phyloP scores from a whole-genome alignment of 768 basidiomycete species.

The Lactarius tabidus region DNA sequence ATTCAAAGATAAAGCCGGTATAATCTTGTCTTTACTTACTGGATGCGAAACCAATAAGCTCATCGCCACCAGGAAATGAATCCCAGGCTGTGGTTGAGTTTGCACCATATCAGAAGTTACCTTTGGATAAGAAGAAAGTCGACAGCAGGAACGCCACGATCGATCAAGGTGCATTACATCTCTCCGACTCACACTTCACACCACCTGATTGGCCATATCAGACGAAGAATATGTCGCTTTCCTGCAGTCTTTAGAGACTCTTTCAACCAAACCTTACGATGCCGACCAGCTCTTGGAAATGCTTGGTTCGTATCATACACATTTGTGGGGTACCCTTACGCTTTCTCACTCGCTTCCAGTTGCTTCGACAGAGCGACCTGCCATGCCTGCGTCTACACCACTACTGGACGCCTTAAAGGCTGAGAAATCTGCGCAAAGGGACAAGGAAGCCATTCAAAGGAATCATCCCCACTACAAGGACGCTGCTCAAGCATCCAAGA shows the following conservation, averaged over 20 bases:
- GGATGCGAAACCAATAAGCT: neutral
- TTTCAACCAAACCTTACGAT: slow-evolving; percentile 44
- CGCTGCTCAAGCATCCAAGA: slow-evolving; percentile 35
- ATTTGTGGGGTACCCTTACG: neutral
- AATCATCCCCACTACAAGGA: slow-evolving; percentile 74
- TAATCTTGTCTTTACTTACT: slow-evolving; percentile 26
- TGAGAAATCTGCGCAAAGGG: slow-evolving; percentile 63
- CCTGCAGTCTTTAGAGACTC: slow-evolving; percentile 63
- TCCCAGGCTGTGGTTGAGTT: slow-evolving; percentile 89
- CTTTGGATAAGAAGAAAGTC: slow-evolving; percentile 66
- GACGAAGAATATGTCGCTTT: slow-evolving; percentile 86
- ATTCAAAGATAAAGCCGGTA: slow-evolving; percentile 89
- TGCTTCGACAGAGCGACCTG: slow-evolving; percentile 54
- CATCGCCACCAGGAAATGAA: slow-evolving; percentile 62
- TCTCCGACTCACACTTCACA: neutral
- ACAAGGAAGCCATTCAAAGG: slow-evolving; percentile 67
- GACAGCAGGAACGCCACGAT: slow-evolving; percentile 86
- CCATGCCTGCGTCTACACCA: slow-evolving; percentile 78
- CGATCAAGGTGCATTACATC: slow-evolving; percentile 63
- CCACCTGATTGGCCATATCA: slow-evolving; percentile 30
- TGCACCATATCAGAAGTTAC: slow-evolving; percentile 86
- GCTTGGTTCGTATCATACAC: slow-evolving; percentile 43
- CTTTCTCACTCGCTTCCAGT: slow-evolving; percentile 39
- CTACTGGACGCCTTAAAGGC: slow-evolving; percentile 91
- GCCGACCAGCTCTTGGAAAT: slow-evolving; percentile 55